These are phyloP conservation scores for Thalassiosira oceanica DNA, from an alignment of 352 stramenopile genomes.

Conservation along the genomic window DNA sequence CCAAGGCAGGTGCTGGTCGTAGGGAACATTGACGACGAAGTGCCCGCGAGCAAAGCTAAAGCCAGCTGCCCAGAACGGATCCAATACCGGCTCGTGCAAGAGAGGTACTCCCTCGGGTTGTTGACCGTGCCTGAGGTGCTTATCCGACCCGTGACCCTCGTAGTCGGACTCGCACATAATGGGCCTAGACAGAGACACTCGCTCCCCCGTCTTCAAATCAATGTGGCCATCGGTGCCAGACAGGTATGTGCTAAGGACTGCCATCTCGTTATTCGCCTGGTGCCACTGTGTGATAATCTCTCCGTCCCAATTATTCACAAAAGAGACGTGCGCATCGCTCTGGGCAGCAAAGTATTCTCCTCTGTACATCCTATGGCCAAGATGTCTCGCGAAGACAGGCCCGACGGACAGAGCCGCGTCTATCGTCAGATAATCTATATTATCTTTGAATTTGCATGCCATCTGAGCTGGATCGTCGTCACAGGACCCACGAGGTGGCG, in stretches of 20 bases:
- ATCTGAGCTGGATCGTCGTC: constrained; percentile 62
- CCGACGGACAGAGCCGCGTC: constrained; percentile 76
- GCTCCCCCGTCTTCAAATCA: constrained; percentile 54
- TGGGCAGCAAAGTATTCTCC: constrained; percentile 85
- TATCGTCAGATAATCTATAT: constrained; percentile 81
- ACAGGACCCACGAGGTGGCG: constrained; percentile 57
- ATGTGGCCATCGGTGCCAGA: constrained; percentile 77
- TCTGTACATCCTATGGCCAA: constrained; percentile 81
- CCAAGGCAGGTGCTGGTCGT: constrained; percentile 82
- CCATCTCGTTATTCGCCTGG: constrained; percentile 79
- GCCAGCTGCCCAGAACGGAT: constrained; percentile 83
- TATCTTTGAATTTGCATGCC: constrained; percentile 77
- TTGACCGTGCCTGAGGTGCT: constrained; percentile 73
- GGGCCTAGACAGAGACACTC: constrained; percentile 53
- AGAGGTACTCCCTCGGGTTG: constrained; percentile 74
- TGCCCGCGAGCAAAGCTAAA: constrained; percentile 83
- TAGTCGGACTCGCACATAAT: constrained; percentile 85
- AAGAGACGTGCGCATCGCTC: constrained; percentile 78
- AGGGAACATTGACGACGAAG: constrained; percentile 83
- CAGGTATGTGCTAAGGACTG: constrained; percentile 80
- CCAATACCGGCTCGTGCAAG: constrained; percentile 50
- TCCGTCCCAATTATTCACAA: constrained; percentile 75
- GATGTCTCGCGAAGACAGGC: constrained; percentile 81
- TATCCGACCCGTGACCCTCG: constrained; percentile 35
- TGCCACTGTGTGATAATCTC: constrained; percentile 80